A percentile compares a stretch with the other conserved stretches of the same genome.
phyloP scores from a whole-genome alignment of 2,329 filamentous ascomycete species.

The Claviceps capensis region DNA sequence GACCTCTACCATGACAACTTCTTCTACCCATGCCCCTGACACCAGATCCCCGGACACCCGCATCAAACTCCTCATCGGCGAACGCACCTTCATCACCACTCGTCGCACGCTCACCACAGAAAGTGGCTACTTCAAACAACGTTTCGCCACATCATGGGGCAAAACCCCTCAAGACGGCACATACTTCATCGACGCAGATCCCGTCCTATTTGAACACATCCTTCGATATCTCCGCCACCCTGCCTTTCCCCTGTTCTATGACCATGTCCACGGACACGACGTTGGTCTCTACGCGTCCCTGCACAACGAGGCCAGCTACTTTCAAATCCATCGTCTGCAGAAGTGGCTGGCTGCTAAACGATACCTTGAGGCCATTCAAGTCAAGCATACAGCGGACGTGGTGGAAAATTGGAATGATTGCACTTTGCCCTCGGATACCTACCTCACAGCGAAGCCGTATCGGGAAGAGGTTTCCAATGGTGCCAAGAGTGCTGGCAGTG shows the following conservation, averaged over 20 bases:
- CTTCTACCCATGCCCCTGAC: too few species aligned
- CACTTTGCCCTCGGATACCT: background rate
- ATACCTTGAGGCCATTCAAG: background rate
- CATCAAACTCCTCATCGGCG: background rate
- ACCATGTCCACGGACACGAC: background rate
- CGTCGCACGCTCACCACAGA: background rate
- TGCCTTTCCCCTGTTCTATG: slow-evolving; percentile 21
- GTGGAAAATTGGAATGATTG: background rate
- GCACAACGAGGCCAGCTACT: background rate
- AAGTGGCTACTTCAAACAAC: background rate
- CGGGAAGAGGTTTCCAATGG: background rate
- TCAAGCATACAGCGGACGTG: background rate
- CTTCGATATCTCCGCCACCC: slow-evolving; percentile 20
- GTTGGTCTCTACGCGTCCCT: background rate
- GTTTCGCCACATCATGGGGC: background rate
- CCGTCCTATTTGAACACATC: slow-evolving; percentile 21
- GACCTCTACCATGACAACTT: too few species aligned
- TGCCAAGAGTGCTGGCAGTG: too few species aligned
- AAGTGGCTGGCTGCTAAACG: background rate
- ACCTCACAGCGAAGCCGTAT: background rate
- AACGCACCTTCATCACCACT: background rate
- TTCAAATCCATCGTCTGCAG: background rate
- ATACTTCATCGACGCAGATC: slow-evolving; percentile 26
- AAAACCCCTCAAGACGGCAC: slow-evolving; percentile 9
- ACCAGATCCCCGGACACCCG: background rate